Conservation (phyloP, 441 rosid species). For the Pelargonium cotyledonis region DNA sequence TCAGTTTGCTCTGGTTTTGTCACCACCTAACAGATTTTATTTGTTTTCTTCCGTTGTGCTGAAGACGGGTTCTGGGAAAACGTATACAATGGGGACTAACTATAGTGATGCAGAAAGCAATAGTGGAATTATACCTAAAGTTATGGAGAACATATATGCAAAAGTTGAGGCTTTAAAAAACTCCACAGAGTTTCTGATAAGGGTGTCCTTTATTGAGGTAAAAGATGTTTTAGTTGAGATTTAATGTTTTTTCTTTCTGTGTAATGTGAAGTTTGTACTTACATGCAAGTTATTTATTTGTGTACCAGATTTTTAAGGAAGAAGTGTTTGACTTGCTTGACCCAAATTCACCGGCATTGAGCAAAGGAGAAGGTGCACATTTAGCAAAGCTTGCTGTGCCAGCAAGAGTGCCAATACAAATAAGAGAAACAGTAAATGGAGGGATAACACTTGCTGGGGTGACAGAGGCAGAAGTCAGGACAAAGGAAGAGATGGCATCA, state of each 20-base stretch:
- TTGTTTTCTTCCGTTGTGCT: constrained; percentile 4
- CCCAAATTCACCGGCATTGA: constrained; percentile 34
- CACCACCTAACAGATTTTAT: not conserved
- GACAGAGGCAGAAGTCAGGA: constrained; percentile 84
- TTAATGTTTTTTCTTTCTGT: not conserved
- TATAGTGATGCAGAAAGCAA: constrained; percentile 59
- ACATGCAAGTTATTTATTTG: not conserved
- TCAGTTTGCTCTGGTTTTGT: not conserved
- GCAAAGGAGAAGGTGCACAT: constrained; percentile 43
- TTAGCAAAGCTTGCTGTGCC: constrained; percentile 38
- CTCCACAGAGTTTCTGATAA: constrained; percentile 53
- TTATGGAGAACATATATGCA: constrained; percentile 69
- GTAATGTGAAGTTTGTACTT: not conserved
- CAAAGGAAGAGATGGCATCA: constrained; percentile 84
- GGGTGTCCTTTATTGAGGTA: constrained; percentile 97
- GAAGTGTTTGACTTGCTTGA: constrained; percentile 93
- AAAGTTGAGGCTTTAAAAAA: constrained; percentile 46
- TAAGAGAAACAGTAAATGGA: constrained; percentile 78
- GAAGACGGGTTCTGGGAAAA: constrained; percentile 93
- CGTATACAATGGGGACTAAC: constrained; percentile 95
- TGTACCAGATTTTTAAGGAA: constrained; percentile 78
- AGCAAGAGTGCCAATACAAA: constrained; percentile 74
- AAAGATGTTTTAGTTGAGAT: not conserved
- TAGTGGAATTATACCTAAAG: constrained; percentile 71
- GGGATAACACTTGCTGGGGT: constrained; percentile 96